Evolutionary conservation across 108 stramenopile genomes (phyloP), one percentile per base, ranked within the genome.

Genomic region (Parietichytrium sp.): DNA sequence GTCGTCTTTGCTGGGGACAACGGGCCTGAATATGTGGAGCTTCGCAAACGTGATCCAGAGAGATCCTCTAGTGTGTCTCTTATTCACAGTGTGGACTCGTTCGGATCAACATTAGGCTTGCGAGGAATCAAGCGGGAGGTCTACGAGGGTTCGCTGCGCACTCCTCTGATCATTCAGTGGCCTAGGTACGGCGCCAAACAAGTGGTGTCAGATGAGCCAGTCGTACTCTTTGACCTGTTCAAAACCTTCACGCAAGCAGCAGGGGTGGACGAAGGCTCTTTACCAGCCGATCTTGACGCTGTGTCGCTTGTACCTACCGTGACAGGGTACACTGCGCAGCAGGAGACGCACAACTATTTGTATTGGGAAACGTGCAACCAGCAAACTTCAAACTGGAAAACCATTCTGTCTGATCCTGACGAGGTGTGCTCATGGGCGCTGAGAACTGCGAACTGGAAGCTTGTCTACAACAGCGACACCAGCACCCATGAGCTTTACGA

Each of bases 1-100:
- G 36, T 92, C 23, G 54, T 92, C 29, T 86, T 89, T 50, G 88
- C 88, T 0, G 89, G 88, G 0, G 91, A 92, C 80, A 92, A 92
- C 83, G 91, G 91, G 29, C 61, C 61, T 0, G 61, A 72, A 72
- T 42, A 42, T 7, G 6, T 23, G 6, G 3, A 72, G 45, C 42
- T 27, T 38, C 10, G 61, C 45, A 10, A 12, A n/a, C n/a, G n/a
- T n/a, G n/a, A n/a, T n/a, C n/a, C n/a, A n/a, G n/a, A n/a, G n/a
- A n/a, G n/a, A n/a, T n/a, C n/a, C n/a, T n/a, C n/a, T n/a, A n/a
- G n/a, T n/a, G n/a, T n/a, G n/a, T n/a, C n/a, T n/a, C 38, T 72
- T n/a, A 33, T 72, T 36, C 61, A 72, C 42, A 72, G 61, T 25
- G 33, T 72, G 6, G 29, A 33, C 25, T 45, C 61, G n/a, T 72